These are phyloP conservation scores for Blastobotrys peoriensis DNA, from an alignment of 805 yeast genomes.

Conservation along the genomic window DNA sequence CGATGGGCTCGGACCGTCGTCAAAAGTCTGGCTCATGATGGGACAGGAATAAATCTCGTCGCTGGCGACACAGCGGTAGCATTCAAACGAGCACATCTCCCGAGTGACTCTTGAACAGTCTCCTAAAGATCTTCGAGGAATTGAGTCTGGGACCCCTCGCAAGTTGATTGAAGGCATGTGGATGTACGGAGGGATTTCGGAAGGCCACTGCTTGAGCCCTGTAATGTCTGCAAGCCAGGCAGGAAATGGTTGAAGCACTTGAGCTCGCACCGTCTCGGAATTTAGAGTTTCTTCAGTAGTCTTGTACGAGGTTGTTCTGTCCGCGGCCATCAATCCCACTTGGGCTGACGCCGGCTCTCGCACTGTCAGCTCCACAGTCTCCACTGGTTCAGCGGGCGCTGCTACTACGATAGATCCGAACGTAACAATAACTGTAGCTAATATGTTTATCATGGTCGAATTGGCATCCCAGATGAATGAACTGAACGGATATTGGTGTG, in stretches of 20 bases:
- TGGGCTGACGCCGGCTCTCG: too few species aligned
- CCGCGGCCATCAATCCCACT: too few species aligned
- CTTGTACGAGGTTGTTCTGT: too few species aligned
- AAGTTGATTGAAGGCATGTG: conserved; percentile 69
- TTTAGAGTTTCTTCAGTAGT: background rate
- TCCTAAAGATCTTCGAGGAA: conserved; percentile 34
- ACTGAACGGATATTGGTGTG: too few species aligned
- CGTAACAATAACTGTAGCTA: too few species aligned
- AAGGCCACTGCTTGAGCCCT: conserved; percentile 78
- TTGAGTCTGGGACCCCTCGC: conserved; percentile 42
- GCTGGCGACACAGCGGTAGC: conserved; percentile 65
- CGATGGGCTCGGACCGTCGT: conserved; percentile 84
- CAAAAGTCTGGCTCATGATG: conserved; percentile 78
- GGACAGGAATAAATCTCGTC: conserved; percentile 79
- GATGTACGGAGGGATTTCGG: conserved; percentile 78
- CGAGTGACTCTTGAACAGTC: conserved; percentile 47
- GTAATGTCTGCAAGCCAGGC: conserved; percentile 72
- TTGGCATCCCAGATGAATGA: too few species aligned
- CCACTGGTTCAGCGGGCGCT: too few species aligned
- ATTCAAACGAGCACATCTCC: conserved; percentile 75
- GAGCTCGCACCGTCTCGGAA: conserved; percentile 3
- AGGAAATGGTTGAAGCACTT: conserved; percentile 53
- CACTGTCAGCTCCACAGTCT: too few species aligned
- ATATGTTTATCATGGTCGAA: too few species aligned
- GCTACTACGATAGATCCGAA: too few species aligned